Evolutionary conservation across 192 early-diverging fungal genomes (phyloP), one percentile per base, ranked within the genome.

Genomic region (Kappamyces sp.): DNA sequence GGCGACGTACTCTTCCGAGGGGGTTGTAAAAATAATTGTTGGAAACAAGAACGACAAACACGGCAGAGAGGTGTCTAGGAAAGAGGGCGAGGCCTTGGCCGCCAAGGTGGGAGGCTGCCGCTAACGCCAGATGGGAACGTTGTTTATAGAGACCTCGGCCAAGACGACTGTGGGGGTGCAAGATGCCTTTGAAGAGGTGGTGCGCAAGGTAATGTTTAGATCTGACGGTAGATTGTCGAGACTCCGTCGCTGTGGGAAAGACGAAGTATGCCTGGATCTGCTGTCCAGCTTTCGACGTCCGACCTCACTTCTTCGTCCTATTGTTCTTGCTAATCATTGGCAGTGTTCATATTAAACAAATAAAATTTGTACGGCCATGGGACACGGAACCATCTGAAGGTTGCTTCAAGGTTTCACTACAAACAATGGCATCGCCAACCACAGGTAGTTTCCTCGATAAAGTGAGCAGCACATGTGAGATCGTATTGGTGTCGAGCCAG

Each of bases 41-140:
- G 97, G 94, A 51, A 99, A 99, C 73, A 99, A 99, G 68, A 85
- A 90, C 46, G 97, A 99, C 76, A 93, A 92, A 80, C 92, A 90
- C 75, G 61, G 61, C 69, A 3, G 79, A 40, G 84, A 85, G 52
- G 94, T 99, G 52, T 71, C 85, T 33, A 67, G 85, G 58, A 84
- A 87, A 61, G 96, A 99, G 63, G 96, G 93, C 23, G 86, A 86
- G 42, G 90, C 84, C n/a, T 92, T 90, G 67, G 96, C 96, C 32
- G 76, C 81, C 49, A 84, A 84, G 60, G 23, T 23, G 23, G 23
- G 23, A 23, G 23, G 23, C 23, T 23, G 23, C 23, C 23, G 23
- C 23, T 23, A 23, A 23, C 23, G 32, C 12, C 36, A 59, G 39
- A 81, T 91, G 70, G 88, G 93, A 49, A 91, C 92, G 5, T 73